A percentile compares a stretch with the other conserved stretches of the same genome.
These are phyloP conservation scores for Esteya vermicola DNA, from an alignment of 2,329 filamentous ascomycete species.

Conservation along the genomic window DNA sequence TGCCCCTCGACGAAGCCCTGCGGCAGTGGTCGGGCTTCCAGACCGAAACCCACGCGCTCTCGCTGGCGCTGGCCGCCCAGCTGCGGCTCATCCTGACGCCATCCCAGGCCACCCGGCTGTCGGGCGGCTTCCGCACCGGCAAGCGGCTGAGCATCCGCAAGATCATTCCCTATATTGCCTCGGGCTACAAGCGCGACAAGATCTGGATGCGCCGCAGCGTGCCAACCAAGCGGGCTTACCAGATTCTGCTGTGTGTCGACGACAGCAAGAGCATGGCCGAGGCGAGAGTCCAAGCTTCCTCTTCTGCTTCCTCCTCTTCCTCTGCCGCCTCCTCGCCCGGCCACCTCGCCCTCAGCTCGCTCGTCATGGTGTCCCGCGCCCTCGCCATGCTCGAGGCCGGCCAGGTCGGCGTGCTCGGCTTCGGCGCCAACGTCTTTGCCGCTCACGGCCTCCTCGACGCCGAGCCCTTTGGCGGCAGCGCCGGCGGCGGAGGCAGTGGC, in stretches of 20 bases:
- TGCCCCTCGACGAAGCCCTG: conserved; percentile 43
- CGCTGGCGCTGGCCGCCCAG: conserved; percentile 81
- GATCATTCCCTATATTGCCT: conserved; percentile 98
- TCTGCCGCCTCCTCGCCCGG: conserved; percentile 22
- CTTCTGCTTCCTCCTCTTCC: not conserved
- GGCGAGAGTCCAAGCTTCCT: not conserved
- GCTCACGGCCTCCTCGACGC: conserved; percentile 67
- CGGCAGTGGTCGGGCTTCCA: conserved; percentile 79
- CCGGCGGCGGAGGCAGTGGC: conserved; percentile 42
- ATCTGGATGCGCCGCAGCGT: conserved; percentile 96
- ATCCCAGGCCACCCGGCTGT: conserved; percentile 88
- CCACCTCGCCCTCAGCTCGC: conserved; percentile 77
- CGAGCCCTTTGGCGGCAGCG: conserved; percentile 47
- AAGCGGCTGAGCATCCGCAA: conserved; percentile 98
- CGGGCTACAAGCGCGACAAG: conserved; percentile 96
- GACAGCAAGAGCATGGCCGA: conserved; percentile 93
- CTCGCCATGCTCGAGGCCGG: conserved; percentile 90
- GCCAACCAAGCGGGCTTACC: conserved; percentile 87
- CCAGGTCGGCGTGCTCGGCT: conserved; percentile 81
- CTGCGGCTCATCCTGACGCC: conserved; percentile 90
- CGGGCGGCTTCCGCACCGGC: conserved; percentile 90
- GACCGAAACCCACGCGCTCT: conserved; percentile 68
- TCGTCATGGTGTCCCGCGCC: conserved; percentile 78
- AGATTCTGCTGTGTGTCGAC: conserved; percentile 94
- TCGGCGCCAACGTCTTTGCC: conserved; percentile 70